These are phyloP conservation scores for Cadophora sp. DNA, from an alignment of 2,329 filamentous ascomycete genomes.

Conservation along the genomic window DNA sequence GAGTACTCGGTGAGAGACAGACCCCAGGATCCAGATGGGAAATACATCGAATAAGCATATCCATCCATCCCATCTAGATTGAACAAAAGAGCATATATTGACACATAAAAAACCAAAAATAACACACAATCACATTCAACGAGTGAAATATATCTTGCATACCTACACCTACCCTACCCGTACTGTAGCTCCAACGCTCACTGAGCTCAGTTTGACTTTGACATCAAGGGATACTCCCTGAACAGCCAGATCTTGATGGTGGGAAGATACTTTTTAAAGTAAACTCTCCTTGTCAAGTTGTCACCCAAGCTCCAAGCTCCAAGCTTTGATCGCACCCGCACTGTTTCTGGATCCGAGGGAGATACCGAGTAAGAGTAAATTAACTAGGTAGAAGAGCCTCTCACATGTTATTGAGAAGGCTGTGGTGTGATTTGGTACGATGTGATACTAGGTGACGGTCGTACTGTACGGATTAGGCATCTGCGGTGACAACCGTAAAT, in stretches of 20 bases:
- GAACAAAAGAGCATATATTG: too few relatives aligned
- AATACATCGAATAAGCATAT: too few relatives aligned
- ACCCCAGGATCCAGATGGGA: too few relatives aligned
- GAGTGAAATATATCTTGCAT: too few relatives aligned
- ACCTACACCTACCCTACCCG: too few relatives aligned
- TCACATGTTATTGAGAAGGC: not conserved
- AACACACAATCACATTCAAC: too few relatives aligned
- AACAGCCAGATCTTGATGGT: not conserved
- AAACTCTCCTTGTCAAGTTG: slow-evolving; percentile 1
- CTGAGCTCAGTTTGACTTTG: not conserved
- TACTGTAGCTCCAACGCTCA: not conserved
- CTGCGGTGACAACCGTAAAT: not conserved
- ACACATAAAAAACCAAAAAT: too few relatives aligned
- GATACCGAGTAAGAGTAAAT: not conserved
- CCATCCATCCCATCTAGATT: too few relatives aligned
- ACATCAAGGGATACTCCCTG: not conserved
- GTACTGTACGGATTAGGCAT: slow-evolving; percentile 1
- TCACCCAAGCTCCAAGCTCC: too few relatives aligned
- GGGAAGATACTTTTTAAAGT: not conserved
- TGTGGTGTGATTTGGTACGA: not conserved
- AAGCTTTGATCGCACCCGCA: not conserved
- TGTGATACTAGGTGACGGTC: not conserved
- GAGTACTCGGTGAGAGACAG: too few relatives aligned
- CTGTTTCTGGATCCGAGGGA: not conserved
- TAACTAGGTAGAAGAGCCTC: not conserved